A percentile compares a stretch with the other conserved stretches of the same genome.
Conservation (phyloP, 176 grass and related monocot genomes). For the Aegilops longissima region DNA sequence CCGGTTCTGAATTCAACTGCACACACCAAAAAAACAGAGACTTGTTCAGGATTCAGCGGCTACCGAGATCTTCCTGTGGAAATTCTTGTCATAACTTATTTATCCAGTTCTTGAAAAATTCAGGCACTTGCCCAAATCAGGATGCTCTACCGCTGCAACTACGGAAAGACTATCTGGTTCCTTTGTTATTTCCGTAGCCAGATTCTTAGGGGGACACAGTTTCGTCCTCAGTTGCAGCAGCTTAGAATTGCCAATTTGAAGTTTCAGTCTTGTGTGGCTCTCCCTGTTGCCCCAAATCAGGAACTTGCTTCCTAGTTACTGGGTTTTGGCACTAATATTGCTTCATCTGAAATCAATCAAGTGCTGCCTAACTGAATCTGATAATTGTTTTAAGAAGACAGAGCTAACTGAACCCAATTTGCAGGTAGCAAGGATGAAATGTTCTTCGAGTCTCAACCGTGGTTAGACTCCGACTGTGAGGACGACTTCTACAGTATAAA, state of each 20-base stretch:
- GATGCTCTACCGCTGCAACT: not conserved
- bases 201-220: not conserved
- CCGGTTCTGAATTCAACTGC: not conserved
- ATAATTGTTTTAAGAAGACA: not conserved
- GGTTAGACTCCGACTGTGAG: slow-evolving; percentile 90
- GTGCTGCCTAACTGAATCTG: not conserved
- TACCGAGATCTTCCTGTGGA: not conserved
- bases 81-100: not conserved
- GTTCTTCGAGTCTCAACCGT: slow-evolving; percentile 81
- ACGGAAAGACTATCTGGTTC: not conserved
- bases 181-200: not conserved
- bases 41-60: not conserved
- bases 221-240: not conserved
- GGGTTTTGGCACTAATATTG: not conserved
- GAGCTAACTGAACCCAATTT: slow-evolving; percentile 31
- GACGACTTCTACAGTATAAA: slow-evolving; percentile 97
- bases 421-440: slow-evolving; percentile 81
- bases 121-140: not conserved
- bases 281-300: not conserved
- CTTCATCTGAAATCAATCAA: slow-evolving; percentile 14
- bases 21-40: not conserved
- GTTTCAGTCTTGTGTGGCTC: not conserved
- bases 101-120: not conserved
- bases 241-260: not conserved
- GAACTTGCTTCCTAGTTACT: not conserved